Evolutionary conservation across 805 yeast species (phyloP), one percentile per base, ranked within the genome.

Genomic region (Myxozyma sirexii): DNA sequence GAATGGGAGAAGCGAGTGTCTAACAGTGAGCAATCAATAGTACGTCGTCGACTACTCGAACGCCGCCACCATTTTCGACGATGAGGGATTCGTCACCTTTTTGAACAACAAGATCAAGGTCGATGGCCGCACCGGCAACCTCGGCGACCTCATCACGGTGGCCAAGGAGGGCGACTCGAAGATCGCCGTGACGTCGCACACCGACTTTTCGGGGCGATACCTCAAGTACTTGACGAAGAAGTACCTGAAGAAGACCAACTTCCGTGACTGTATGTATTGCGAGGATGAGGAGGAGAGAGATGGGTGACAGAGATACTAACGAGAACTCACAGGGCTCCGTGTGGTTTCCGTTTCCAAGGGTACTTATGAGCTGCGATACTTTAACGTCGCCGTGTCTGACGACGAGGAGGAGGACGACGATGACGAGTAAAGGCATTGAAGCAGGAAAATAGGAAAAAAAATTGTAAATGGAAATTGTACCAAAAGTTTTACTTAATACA

Each of bases 121-220:
- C 76, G 99, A 94, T 70, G 92, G 93, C 80, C 85, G 87, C 76
- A 83, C 89, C 75, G 97, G 98, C 81, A 89, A 91, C 93, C 87
- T 94, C 77, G 97, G 97, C 82, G 92, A 89, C 78, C 88, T 87
- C 77, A 85, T 94, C 84, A 82, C 92, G 68, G 90, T 93, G 70
- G 81, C 90, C 75, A 81, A 83, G 75, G 94, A 90, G 77, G 96
- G 92, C 77, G 82, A 85, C 84, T 46, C 60, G 63, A 86, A 87
- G 83, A 85, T 89, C 77, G 86, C 89, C 76, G 89, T 91, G 77
- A 85, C 83, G 70, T 83, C 97, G 71, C 85, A 87, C 81, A 81
- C 96, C 81, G 87, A 90, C 83, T 93, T 94, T 94, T 92, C 97
- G 72, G 99, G 99, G 83, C 93, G 96, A 84, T 94, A 94, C 96